A percentile compares a stretch with the other conserved stretches of the same genome.
Conservation (phyloP, 352 stramenopile genomes). For the Globisporangium echinulatum region DNA sequence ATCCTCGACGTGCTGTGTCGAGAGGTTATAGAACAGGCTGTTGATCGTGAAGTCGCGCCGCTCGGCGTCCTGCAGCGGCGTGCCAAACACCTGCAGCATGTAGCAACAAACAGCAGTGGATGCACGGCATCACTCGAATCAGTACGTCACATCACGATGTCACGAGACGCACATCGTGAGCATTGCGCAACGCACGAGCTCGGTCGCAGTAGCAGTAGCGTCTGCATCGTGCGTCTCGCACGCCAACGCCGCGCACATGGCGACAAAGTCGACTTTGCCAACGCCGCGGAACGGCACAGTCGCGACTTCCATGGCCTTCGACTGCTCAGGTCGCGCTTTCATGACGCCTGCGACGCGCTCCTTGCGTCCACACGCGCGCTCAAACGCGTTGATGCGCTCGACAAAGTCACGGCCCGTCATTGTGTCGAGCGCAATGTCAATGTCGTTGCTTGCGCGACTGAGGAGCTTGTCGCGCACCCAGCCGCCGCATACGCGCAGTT, state of each 20-base stretch:
- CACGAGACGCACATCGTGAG: too few species aligned
- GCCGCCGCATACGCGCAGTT: conserved; percentile 94
- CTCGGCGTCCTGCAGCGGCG: conserved; percentile 79
- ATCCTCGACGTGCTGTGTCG: conserved; percentile 89
- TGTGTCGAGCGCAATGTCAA: conserved; percentile 97
- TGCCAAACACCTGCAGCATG: conserved; percentile 56
- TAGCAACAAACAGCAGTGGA: too few species aligned
- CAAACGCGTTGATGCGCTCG: conserved; percentile 53
- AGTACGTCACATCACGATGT: too few species aligned
- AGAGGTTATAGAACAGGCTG: conserved; percentile 92
- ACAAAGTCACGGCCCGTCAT: conserved; percentile 94
- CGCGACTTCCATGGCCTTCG: too few species aligned
- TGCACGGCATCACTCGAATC: too few species aligned
- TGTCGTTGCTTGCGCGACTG: conserved; percentile 84
- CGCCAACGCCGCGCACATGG: conserved; percentile 79
- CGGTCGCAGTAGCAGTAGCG: too few species aligned
- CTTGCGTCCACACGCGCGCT: conserved; percentile 66
- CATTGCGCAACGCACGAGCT: too few species aligned
- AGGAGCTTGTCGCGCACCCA: conserved; percentile 98
- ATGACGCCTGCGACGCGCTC: too few species aligned
- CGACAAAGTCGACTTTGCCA: conserved; percentile 99
- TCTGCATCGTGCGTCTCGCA: too few species aligned
- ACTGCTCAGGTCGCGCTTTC: too few species aligned
- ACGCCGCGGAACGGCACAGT: too few species aligned
- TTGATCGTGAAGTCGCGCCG: conserved; percentile 98